A percentile compares a stretch with the other conserved stretches of the same genome.
These are phyloP conservation scores for Vigna angularis DNA, from an alignment of 306 rosid genomes.

Conservation along the genomic window DNA sequence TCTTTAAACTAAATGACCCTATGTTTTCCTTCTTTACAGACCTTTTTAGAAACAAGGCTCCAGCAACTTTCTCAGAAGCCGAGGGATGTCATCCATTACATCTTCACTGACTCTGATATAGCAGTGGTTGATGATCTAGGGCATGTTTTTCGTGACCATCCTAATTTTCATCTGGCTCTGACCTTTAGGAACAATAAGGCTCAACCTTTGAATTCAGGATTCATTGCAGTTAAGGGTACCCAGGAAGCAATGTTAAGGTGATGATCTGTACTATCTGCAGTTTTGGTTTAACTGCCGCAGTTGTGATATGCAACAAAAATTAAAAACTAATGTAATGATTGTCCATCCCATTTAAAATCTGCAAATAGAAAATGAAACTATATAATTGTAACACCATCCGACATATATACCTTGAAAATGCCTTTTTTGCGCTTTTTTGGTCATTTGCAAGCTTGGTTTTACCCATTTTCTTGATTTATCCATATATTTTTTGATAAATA, in stretches of 20 bases:
- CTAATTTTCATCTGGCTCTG: constrained; percentile 80
- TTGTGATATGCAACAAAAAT: constrained; percentile 19
- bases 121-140: constrained; percentile 85
- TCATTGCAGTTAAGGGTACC: constrained; percentile 94
- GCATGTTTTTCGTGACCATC: constrained; percentile 64
- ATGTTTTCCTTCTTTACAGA: constrained; percentile 56
- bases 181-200: constrained; percentile 92
- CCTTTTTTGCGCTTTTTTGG: not conserved
- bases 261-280: not conserved
- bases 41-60: constrained; percentile 71
- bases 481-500: constrained; percentile 4
- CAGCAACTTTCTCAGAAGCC: constrained; percentile 58
- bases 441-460: not conserved
- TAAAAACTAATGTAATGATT: not conserved
- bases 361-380: constrained; percentile 13
- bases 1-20: constrained; percentile 22
- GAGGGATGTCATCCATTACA: constrained; percentile 60
- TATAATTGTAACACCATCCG: not conserved
- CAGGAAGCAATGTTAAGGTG: constrained; percentile 80
- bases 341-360: not conserved
- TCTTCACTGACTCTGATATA: constrained; percentile 92
- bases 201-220: constrained; percentile 96
- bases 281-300: constrained; percentile 33
- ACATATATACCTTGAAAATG: not conserved
- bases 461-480: constrained; percentile 1